Evolutionary conservation across 306 rosid genomes (phyloP).

Genomic region (Vachellia collinsii): DNA sequence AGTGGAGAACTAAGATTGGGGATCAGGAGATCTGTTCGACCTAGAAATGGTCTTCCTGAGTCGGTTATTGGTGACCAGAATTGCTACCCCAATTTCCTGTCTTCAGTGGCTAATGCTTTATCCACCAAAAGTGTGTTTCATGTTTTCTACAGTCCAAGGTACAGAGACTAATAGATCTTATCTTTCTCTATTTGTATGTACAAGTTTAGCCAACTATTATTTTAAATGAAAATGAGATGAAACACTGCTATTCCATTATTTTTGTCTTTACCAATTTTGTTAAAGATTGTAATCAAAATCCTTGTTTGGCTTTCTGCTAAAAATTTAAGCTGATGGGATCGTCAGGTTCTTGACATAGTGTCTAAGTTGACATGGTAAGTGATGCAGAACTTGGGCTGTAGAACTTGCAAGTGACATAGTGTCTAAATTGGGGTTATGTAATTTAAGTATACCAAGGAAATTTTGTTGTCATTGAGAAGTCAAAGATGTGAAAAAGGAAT

Average conservation of each 20-base stretch:
- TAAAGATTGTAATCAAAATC: slow-evolving; percentile 1
- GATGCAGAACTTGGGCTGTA: neutral
- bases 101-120: slow-evolving; percentile 82
- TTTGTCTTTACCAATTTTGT: slow-evolving; percentile 7
- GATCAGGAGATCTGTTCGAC: slow-evolving; percentile 87
- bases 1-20: slow-evolving; percentile 94
- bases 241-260: neutral
- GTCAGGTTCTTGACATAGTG: neutral
- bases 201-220: neutral
- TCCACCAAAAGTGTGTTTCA: slow-evolving; percentile 82
- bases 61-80: slow-evolving; percentile 73
- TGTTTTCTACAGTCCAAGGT: slow-evolving; percentile 98
- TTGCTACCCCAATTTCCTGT: slow-evolving; percentile 63
- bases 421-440: neutral
- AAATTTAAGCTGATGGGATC: neutral
- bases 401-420: neutral
- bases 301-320: slow-evolving; percentile 4
- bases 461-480: too few relatives aligned
- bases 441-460: too few relatives aligned
- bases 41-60: slow-evolving; percentile 86
- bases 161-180: slow-evolving; percentile 25
- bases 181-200: slow-evolving; percentile 24
- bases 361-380: neutral
- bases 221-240: slow-evolving; percentile 16
- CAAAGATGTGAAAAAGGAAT: neutral